A percentile compares a stretch with the other conserved stretches of the same genome.
Conservation (phyloP, 2,329 filamentous ascomycete species). For the Ilyonectria mors-panacis region DNA sequence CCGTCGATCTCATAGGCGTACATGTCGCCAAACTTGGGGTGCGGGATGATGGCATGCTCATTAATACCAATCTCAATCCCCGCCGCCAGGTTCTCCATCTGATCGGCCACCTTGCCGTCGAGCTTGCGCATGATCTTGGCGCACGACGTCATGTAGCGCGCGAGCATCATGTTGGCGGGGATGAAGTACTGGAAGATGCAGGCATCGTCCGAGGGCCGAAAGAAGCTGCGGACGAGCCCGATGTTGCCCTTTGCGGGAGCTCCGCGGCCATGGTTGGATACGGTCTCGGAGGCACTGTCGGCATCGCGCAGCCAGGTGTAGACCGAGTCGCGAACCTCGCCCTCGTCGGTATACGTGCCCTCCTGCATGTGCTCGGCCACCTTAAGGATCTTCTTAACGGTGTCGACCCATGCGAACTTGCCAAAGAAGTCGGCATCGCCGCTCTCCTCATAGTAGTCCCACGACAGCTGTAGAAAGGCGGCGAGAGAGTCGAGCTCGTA, state of each 20-base stretch:
- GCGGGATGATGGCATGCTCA: slow-evolving; percentile 75
- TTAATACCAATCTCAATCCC: slow-evolving; percentile 76
- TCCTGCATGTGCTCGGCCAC: slow-evolving; percentile 79
- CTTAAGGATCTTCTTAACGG: slow-evolving; percentile 78
- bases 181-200: slow-evolving; percentile 90
- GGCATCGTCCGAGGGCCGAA: slow-evolving; percentile 91
- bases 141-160: slow-evolving; percentile 70
- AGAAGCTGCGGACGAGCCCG: slow-evolving; percentile 87
- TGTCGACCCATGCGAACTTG: slow-evolving; percentile 79
- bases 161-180: slow-evolving; percentile 90
- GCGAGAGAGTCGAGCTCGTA: slow-evolving; percentile 95
- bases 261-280: slow-evolving; percentile 82
- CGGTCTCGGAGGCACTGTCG: slow-evolving; percentile 83
- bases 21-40: slow-evolving; percentile 74
- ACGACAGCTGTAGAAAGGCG: slow-evolving; percentile 85
- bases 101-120: slow-evolving; percentile 65
- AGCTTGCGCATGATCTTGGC: slow-evolving; percentile 62
- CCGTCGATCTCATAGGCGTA: slow-evolving; percentile 81
- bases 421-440: slow-evolving; percentile 81
- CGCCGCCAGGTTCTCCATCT: slow-evolving; percentile 71
- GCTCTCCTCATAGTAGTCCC: slow-evolving; percentile 84
- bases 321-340: slow-evolving; percentile 68
- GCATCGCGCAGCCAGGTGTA: slow-evolving; percentile 87
- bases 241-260: slow-evolving; percentile 86
- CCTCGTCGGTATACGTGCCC: slow-evolving; percentile 78